Evolutionary conservation across 345 rosid species (phyloP).

Genomic region (Cardamine chenopodiifolia): DNA sequence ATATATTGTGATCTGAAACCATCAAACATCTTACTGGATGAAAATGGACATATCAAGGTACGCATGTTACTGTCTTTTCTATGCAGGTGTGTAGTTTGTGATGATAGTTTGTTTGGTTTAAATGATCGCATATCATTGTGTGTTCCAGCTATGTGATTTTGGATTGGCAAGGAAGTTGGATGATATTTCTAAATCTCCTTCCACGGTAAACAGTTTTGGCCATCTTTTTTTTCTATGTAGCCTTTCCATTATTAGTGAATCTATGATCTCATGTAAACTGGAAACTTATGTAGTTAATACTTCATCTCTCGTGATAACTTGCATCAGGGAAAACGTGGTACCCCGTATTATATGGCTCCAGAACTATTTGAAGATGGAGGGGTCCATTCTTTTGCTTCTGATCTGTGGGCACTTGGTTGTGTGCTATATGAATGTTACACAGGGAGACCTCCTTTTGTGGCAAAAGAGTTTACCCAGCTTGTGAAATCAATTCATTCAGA

Average conservation of each 20-base stretch:
- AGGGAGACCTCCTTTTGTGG: conserved; percentile 91
- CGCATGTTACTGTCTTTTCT: conserved; percentile 7
- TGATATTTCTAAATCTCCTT: conserved; percentile 70
- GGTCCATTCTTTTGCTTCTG: conserved; percentile 96
- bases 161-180: conserved; percentile 86
- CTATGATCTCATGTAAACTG: conserved; percentile 13
- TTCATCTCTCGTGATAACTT: conserved; percentile 43
- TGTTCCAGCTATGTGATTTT: conserved; percentile 92
- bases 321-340: conserved; percentile 94
- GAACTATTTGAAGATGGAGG: conserved; percentile 98
- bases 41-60: conserved; percentile 91
- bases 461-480: conserved; percentile 84
- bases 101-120: conserved; percentile 18
- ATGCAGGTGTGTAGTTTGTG: conserved; percentile 22
- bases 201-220: conserved; percentile 57
- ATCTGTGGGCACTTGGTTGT: conserved; percentile 98
- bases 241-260: conserved; percentile 3
- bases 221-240: background rate
- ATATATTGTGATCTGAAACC: conserved; percentile 96
- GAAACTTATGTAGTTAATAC: background rate
- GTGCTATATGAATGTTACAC: conserved; percentile 90
- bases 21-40: conserved; percentile 91
- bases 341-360: conserved; percentile 99
- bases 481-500: conserved; percentile 90
- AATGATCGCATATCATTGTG: conserved; percentile 26